These are phyloP conservation scores for Lipomyces yamanashiensis DNA, from an alignment of 805 yeast species.

Conservation along the genomic window DNA sequence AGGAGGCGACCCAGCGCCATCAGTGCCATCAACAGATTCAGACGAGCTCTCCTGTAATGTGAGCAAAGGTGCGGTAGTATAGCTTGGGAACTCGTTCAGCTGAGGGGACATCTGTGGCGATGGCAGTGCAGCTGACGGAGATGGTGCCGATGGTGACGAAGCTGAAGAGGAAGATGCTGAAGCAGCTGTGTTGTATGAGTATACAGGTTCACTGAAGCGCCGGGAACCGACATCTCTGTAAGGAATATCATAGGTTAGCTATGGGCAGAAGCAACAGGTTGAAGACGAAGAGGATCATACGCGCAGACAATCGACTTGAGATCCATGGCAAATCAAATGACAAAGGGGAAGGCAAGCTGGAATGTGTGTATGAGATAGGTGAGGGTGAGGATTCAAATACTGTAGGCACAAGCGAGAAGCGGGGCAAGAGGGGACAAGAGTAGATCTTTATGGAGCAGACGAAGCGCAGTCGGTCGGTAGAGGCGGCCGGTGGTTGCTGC, in stretches of 20 bases:
- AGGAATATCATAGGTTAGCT: not conserved
- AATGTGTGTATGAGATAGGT: not conserved
- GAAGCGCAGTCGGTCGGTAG: too few relatives aligned
- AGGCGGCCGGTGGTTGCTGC: too few relatives aligned
- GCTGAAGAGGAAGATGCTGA: constrained; percentile 9
- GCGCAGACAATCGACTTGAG: constrained; percentile 25
- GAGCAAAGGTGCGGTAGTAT: not conserved
- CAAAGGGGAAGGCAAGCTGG: not conserved
- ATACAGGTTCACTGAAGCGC: constrained; percentile 1
- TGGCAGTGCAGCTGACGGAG: constrained; percentile 5
- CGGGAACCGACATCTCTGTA: not conserved
- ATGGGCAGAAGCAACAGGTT: not conserved
- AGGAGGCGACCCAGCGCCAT: not conserved
- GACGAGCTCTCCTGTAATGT: not conserved
- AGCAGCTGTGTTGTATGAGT: not conserved
- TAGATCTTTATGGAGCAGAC: too few relatives aligned
- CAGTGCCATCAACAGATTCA: not conserved
- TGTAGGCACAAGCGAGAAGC: too few relatives aligned
- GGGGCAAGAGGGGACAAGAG: too few relatives aligned
- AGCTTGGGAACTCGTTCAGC: not conserved
- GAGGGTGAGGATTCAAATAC: not conserved
- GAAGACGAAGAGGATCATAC: constrained; percentile 10
- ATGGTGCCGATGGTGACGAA: constrained; percentile 10
- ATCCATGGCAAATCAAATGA: constrained; percentile 14
- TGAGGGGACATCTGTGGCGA: constrained; percentile 20